Evolutionary conservation across 306 rosid genomes (phyloP).

Genomic region (Vigna radiata): DNA sequence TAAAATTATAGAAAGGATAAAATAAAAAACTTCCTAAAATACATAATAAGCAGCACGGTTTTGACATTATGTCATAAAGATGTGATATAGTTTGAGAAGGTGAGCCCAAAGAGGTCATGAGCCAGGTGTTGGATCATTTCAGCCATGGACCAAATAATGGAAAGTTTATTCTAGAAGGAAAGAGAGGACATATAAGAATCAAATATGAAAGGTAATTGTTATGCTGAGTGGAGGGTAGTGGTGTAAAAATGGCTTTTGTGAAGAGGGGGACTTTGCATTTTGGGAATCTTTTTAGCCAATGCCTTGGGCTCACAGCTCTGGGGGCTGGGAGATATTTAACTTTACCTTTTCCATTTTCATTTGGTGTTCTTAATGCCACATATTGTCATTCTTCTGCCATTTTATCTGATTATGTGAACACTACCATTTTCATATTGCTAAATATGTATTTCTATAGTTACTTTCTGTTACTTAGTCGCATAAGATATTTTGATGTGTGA

Average conservation of each 20-base stretch:
- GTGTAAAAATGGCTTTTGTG: background rate
- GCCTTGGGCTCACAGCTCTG: background rate
- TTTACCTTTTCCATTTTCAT: constrained; percentile 1
- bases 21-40: too few relatives aligned
- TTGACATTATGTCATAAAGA: background rate
- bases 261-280: background rate
- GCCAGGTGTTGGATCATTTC: constrained; percentile 1
- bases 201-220: too few relatives aligned
- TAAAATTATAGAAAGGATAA: too few relatives aligned
- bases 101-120: background rate
- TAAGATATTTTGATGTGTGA: background rate
- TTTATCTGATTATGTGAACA: background rate
- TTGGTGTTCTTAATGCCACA: background rate
- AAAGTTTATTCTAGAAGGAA: background rate
- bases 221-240: background rate
- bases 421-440: too few relatives aligned
- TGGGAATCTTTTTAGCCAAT: background rate
- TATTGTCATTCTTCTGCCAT: background rate
- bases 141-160: background rate
- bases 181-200: background rate
- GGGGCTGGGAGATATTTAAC: background rate
- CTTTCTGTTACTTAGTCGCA: background rate
- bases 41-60: too few relatives aligned
- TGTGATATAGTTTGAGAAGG: background rate
- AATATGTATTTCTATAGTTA: too few relatives aligned